Base-by-base conservation (phyloP, 495 filamentous ascomycete genomes). In the Aspergillus carlsbadensis region DNA sequence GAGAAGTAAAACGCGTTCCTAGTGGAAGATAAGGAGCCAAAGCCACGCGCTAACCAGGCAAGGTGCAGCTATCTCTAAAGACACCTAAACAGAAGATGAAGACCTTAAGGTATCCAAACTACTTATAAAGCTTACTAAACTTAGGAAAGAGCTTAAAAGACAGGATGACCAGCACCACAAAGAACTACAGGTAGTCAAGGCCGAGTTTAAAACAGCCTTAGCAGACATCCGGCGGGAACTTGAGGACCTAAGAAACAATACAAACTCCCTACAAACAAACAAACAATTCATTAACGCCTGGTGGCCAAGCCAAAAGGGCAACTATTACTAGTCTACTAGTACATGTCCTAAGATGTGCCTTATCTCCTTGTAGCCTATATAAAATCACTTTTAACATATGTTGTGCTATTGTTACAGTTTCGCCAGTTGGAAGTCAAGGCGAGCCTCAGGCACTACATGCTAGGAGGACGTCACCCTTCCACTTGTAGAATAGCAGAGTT, bases 251-350 rank as follows among this genome's bases (percentile, higher is more conserved):
- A 34, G 31, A 34, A 34, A 34, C 31, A 11, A 34, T 11, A 11
- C 31, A 11, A 34, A 34, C 31, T 11, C 31, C 31, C 31, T 34
- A 34, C 31, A 34, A n/a, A n/a, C n/a, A 44, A 55, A 68, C 63
- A 70, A 40, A 68, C 54, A 70, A 66, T 70, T 63, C 40, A 70
- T 66, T 68, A 67, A 67, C 60, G 60, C 67, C 67, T 59, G 63
- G 67, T 56, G 56, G 63, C 63, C 52, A 46, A 65, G 53, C 56
- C 63, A 53, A 65, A 62, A 64, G 65, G 67, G 63, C 60, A 66
- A 67, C 65, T 68, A 64, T 68, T 54, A 57, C 61, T 68, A 48
- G 56, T 62, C 62, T 67, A 67, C 34, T 52, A 64, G 33, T 65
- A 70, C 56, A 70, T 58, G 40, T 62, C 58, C 51, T 55, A 53